Evolutionary conservation across 805 yeast genomes (phyloP).

Genomic region (Starmerella asiatica): DNA sequence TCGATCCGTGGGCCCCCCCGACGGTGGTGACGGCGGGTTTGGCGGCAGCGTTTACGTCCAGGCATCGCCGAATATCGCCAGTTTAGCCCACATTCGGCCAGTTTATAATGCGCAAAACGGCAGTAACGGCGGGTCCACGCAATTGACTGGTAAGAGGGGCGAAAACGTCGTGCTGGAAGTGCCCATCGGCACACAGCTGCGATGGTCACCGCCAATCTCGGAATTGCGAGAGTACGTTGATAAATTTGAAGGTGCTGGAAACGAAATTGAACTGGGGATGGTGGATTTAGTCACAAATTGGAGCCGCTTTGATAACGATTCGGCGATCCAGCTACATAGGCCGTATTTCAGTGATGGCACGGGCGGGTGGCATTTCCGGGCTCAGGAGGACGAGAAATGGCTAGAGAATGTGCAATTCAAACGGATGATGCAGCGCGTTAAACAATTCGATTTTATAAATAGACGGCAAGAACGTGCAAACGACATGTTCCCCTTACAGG

Average conservation of each 20-base stretch:
- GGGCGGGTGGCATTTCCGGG: slow-evolving; percentile 76
- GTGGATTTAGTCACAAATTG: slow-evolving; percentile 18
- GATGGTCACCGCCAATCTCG: slow-evolving; percentile 37
- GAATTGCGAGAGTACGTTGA: neutral
- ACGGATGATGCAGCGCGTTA: slow-evolving; percentile 50
- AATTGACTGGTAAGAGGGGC: slow-evolving; percentile 78
- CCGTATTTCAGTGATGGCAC: slow-evolving; percentile 51
- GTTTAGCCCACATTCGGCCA: slow-evolving; percentile 55
- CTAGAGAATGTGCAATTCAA: slow-evolving; percentile 50
- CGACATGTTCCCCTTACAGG: slow-evolving; percentile 71
- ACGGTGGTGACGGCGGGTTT: slow-evolving; percentile 97
- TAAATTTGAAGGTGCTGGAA: neutral
- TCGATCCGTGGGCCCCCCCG: slow-evolving; percentile 80
- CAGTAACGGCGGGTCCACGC: slow-evolving; percentile 53
- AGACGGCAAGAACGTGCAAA: slow-evolving; percentile 42
- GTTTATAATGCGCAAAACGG: slow-evolving; percentile 66
- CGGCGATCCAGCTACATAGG: slow-evolving; percentile 43
- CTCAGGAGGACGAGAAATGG: slow-evolving; percentile 60
- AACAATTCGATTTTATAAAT: slow-evolving; percentile 46
- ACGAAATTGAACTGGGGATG: neutral
- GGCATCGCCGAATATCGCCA: slow-evolving; percentile 58
- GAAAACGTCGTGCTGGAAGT: slow-evolving; percentile 66
- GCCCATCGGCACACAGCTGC: slow-evolving; percentile 79
- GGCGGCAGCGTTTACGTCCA: slow-evolving; percentile 83
- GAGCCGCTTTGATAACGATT: slow-evolving; percentile 17